These are phyloP conservation scores for Vaccinium corymbosum DNA, from an alignment of 148 eudicot genomes.

Conservation along the genomic window DNA sequence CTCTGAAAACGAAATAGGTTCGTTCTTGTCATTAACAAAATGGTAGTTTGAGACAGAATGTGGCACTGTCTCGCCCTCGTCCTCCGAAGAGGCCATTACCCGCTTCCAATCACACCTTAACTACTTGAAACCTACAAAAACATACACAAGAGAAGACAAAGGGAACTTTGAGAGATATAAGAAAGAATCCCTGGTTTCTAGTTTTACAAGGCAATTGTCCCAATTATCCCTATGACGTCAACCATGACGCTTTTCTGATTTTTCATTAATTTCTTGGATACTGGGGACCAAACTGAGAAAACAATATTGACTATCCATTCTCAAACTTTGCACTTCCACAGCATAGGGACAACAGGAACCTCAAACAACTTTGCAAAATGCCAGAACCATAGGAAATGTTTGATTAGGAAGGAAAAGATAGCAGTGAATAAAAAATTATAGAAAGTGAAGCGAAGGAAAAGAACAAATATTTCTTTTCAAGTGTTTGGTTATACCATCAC, in stretches of 20 bases:
- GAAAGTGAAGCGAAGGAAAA: background rate
- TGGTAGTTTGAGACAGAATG: slow-evolving; percentile 49
- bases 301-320: background rate
- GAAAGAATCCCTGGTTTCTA: background rate
- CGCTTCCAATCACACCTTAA: background rate
- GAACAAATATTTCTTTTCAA: background rate
- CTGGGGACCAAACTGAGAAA: background rate
- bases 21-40: slow-evolving; percentile 42
- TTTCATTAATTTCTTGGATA: background rate
- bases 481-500: background rate
- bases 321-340: background rate
- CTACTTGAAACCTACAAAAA: slow-evolving; percentile 13
- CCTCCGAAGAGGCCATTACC: slow-evolving; percentile 67
- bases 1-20: slow-evolving; percentile 53
- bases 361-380: background rate
- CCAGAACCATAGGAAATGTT: background rate
- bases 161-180: background rate
- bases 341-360: background rate
- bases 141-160: background rate
- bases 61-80: slow-evolving; percentile 54
- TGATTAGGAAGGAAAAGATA: background rate
- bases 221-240: background rate
- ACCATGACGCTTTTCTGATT: background rate
- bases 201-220: background rate
- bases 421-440: background rate